These are phyloP conservation scores for Barnettozyma sp. DNA, from an alignment of 805 yeast genomes.

Conservation along the genomic window DNA sequence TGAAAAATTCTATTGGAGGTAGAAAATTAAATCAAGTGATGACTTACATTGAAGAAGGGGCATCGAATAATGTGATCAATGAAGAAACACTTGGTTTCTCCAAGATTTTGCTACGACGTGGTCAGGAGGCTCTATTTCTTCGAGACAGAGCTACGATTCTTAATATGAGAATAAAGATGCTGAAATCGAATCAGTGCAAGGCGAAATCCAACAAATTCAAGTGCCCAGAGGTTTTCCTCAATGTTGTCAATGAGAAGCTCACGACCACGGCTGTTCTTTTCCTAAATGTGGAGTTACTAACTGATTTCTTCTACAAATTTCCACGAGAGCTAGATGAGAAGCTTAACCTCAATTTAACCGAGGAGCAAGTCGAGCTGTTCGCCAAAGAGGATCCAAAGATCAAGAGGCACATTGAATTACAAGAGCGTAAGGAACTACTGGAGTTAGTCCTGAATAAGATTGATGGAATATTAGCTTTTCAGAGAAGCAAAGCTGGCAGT, in stretches of 20 bases:
- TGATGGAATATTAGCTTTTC: constrained; percentile 45
- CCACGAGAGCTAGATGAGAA: constrained; percentile 86
- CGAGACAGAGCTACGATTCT: constrained; percentile 65
- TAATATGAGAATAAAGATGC: constrained; percentile 66
- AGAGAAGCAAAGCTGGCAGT: constrained; percentile 19
- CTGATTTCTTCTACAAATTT: constrained; percentile 93
- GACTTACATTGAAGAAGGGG: constrained; percentile 47
- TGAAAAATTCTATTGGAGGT: constrained; percentile 73
- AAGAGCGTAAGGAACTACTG: constrained; percentile 83
- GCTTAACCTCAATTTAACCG: constrained; percentile 53
- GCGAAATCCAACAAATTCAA: constrained; percentile 74
- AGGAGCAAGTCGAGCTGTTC: constrained; percentile 77
- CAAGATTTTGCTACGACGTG: constrained; percentile 62
- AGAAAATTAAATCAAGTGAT: constrained; percentile 79
- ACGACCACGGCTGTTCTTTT: constrained; percentile 91
- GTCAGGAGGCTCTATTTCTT: constrained; percentile 78
- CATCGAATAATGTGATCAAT: constrained; percentile 23
- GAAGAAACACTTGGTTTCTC: constrained; percentile 84
- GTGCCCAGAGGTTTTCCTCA: constrained; percentile 92
- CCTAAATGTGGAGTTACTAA: constrained; percentile 84
- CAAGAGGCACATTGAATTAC: constrained; percentile 85
- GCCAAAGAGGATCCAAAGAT: constrained; percentile 91
- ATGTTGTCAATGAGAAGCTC: constrained; percentile 84
- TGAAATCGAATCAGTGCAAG: constrained; percentile 71
- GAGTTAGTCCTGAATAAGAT: constrained; percentile 81